These are phyloP conservation scores for Vitis riparia DNA, from an alignment of 164 flowering plant species.

Conservation along the genomic window DNA sequence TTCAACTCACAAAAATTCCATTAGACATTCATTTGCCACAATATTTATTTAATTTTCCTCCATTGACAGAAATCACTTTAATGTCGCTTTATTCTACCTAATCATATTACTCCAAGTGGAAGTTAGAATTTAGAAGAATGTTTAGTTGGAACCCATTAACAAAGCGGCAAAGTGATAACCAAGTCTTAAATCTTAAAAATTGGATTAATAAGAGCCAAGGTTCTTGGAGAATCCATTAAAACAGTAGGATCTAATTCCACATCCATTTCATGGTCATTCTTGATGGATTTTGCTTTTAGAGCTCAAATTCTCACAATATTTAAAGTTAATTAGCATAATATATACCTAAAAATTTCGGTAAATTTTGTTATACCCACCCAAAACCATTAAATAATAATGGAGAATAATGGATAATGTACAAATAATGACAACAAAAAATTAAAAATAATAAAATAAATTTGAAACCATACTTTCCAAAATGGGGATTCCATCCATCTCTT, in stretches of 20 bases:
- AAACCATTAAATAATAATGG: neutral
- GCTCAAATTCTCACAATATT: neutral
- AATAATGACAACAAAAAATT: neutral
- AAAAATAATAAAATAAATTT: no score
- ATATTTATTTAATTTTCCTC: neutral
- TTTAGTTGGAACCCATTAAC: neutral
- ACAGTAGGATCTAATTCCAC: neutral
- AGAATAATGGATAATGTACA: neutral
- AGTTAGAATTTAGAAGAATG: neutral
- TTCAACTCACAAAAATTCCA: no score
- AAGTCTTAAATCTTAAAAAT: neutral
- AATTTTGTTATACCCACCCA: no score
- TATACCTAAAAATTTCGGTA: no score
- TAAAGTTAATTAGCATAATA: no score
- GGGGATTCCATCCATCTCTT: no score
- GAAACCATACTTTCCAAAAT: no score
- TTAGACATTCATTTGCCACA: neutral
- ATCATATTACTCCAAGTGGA: neutral
- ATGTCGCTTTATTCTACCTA: neutral
- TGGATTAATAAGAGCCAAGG: neutral
- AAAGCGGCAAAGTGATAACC: neutral
- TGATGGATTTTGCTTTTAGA: neutral
- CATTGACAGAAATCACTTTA: neutral
- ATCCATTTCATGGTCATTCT: neutral
- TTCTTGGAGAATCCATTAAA: constrained; percentile 1